A percentile compares a stretch with the other conserved stretches of the same genome.
Evolutionary conservation across 2,329 filamentous ascomycete species (phyloP).

Genomic region (Neofusicoccum laricinum): DNA sequence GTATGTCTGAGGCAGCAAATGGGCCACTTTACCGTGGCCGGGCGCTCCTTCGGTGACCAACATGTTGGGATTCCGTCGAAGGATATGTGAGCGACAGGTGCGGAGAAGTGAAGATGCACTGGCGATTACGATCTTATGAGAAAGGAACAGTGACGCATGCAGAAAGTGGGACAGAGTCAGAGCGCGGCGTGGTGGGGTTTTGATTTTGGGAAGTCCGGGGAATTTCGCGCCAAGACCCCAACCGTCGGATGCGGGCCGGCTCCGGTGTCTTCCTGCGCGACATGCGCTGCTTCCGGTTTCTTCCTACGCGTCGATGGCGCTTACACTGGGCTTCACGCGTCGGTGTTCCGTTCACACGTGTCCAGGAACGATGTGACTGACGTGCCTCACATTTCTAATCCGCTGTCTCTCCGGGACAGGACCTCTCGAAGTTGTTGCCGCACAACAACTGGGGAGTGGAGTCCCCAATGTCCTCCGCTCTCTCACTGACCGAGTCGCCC

Average conservation of each 20-base stretch:
- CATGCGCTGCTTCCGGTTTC: neutral
- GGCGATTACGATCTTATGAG: too few relatives aligned
- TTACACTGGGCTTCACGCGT: too few relatives aligned
- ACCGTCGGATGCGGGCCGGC: conserved; percentile 4
- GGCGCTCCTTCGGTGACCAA: conserved; percentile 51
- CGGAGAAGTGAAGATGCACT: too few relatives aligned
- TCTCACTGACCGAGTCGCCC: too few relatives aligned
- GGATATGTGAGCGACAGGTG: too few relatives aligned
- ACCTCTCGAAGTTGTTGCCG: too few relatives aligned
- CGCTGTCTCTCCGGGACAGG: too few relatives aligned
- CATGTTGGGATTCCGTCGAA: neutral
- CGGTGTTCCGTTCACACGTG: too few relatives aligned
- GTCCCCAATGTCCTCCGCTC: too few relatives aligned
- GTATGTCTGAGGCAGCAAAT: conserved; percentile 83
- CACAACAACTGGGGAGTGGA: too few relatives aligned
- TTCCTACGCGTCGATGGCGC: neutral
- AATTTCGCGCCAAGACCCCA: neutral
- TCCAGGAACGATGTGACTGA: too few relatives aligned
- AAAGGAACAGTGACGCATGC: neutral
- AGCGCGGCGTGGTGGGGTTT: neutral
- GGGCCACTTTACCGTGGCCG: conserved; percentile 57
- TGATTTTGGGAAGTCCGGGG: neutral
- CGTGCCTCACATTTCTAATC: too few relatives aligned
- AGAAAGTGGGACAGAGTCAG: neutral
- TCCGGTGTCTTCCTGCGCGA: neutral